A percentile compares a stretch with the other conserved stretches of the same genome.
Evolutionary conservation across 1,139 yeast genomes (phyloP).

Genomic region (Kurtzmaniella quercitrusa): DNA sequence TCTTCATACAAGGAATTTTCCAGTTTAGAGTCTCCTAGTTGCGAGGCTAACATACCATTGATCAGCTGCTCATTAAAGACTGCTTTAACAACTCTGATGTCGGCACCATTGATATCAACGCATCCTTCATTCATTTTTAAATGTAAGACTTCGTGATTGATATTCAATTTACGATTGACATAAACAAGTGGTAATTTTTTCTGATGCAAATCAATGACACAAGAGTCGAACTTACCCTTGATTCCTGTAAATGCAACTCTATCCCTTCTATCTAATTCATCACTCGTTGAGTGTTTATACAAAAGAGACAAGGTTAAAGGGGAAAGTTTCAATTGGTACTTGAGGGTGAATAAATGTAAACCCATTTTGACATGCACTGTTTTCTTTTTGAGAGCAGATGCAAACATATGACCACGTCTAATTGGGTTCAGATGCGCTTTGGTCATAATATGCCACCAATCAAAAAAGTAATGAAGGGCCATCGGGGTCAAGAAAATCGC

Average conservation of each 20-base stretch:
- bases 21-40: constrained; percentile 20
- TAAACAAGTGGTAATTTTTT: constrained; percentile 66
- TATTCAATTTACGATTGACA: constrained; percentile 52
- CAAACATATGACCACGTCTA: constrained; percentile 65
- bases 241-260: constrained; percentile 69
- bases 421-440: constrained; percentile 72
- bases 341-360: constrained; percentile 70
- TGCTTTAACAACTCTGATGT: constrained; percentile 68
- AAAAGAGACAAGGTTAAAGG: constrained; percentile 75
- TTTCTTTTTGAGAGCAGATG: constrained; percentile 20
- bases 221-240: constrained; percentile 64
- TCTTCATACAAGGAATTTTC: constrained; percentile 8
- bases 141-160: constrained; percentile 50
- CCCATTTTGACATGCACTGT: constrained; percentile 60
- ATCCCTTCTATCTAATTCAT: constrained; percentile 38
- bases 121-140: constrained; percentile 77
- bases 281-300: constrained; percentile 53
- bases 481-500: constrained; percentile 74
- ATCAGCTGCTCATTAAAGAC: constrained; percentile 55
- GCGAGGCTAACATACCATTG: constrained; percentile 43
- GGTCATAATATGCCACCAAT: constrained; percentile 82
- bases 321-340: constrained; percentile 68
- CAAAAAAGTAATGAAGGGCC: constrained; percentile 61
- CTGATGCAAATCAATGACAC: constrained; percentile 77
- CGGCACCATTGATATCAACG: constrained; percentile 65